These are phyloP conservation scores for Globisporangium takayamanum DNA, from an alignment of 352 stramenopile species.

Conservation along the genomic window DNA sequence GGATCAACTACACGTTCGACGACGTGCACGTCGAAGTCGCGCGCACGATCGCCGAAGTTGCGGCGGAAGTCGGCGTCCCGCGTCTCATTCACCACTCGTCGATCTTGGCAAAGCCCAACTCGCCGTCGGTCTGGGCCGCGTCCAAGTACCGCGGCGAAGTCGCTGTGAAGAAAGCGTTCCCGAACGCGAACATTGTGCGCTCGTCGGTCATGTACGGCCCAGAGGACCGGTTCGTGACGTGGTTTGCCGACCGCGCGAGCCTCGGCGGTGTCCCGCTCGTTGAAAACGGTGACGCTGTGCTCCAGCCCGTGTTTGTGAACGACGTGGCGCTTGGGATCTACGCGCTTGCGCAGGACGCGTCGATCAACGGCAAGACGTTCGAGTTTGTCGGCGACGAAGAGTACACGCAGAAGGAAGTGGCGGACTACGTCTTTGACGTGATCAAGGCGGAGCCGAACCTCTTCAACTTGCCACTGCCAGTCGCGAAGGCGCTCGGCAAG, in stretches of 20 bases:
- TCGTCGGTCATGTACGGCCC: slow-evolving; percentile 93
- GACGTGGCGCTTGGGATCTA: slow-evolving; percentile 81
- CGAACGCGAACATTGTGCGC: slow-evolving; percentile 93
- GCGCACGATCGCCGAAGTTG: slow-evolving; percentile 74
- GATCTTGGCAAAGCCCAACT: slow-evolving; percentile 77
- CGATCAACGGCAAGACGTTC: slow-evolving; percentile 91
- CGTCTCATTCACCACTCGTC: slow-evolving; percentile 82
- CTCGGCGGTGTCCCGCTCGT: slow-evolving; percentile 87
- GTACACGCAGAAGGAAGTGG: slow-evolving; percentile 96
- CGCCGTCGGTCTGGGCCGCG: slow-evolving; percentile 69
- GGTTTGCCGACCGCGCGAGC: slow-evolving; percentile 70
- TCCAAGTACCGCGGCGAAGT: slow-evolving; percentile 86
- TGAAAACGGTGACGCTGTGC: slow-evolving; percentile 89
- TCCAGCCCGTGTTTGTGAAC: slow-evolving; percentile 91
- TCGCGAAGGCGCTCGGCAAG: slow-evolving; percentile 75
- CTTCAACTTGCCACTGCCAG: slow-evolving; percentile 74
- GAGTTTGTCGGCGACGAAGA: slow-evolving; percentile 95
- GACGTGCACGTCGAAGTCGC: slow-evolving; percentile 94
- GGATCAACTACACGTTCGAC: slow-evolving; percentile 94
- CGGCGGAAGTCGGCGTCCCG: slow-evolving; percentile 67
- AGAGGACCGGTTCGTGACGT: slow-evolving; percentile 95
- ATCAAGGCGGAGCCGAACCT: slow-evolving; percentile 71
- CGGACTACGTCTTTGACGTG: slow-evolving; percentile 93
- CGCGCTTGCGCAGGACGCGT: slow-evolving; percentile 67
- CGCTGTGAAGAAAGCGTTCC: slow-evolving; percentile 90